Evolutionary conservation across 2,329 filamentous ascomycete genomes (phyloP).

Genomic region (Fusarium nanum): DNA sequence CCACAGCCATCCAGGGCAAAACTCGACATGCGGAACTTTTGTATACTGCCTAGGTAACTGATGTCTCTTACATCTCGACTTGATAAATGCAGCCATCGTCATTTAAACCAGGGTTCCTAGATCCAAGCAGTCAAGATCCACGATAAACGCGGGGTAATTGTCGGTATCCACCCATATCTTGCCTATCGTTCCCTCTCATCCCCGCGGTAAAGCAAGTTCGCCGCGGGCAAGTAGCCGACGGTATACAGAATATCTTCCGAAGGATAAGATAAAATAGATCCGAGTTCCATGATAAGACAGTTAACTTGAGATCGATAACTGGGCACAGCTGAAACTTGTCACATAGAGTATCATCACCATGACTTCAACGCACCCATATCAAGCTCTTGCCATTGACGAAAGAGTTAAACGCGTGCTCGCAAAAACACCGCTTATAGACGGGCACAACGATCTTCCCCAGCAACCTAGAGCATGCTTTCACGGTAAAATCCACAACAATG

Average conservation of each 20-base stretch:
- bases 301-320: fast-evolving
- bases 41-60: not conserved
- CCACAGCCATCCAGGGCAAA: not conserved
- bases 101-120: not conserved
- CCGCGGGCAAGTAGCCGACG: slow-evolving; percentile 1
- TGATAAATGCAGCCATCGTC: not conserved
- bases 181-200: not conserved
- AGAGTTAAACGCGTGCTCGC: slow-evolving; percentile 7
- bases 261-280: not conserved
- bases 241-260: not conserved
- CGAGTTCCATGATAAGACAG: not conserved
- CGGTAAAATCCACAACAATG: slow-evolving; percentile 2
- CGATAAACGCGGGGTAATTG: slow-evolving; percentile 9
- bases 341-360: not conserved
- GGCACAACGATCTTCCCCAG: slow-evolving; percentile 4
- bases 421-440: not conserved
- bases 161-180: not conserved
- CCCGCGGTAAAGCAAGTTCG: not conserved
- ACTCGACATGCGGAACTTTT: not conserved
- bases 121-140: not conserved
- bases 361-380: not conserved
- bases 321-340: no score
- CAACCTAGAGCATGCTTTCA: slow-evolving; percentile 9
- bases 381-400: not conserved
- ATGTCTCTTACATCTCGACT: not conserved